Conservation (phyloP, 2,329 filamentous ascomycete genomes). For the Colletotrichum cuscutae region DNA sequence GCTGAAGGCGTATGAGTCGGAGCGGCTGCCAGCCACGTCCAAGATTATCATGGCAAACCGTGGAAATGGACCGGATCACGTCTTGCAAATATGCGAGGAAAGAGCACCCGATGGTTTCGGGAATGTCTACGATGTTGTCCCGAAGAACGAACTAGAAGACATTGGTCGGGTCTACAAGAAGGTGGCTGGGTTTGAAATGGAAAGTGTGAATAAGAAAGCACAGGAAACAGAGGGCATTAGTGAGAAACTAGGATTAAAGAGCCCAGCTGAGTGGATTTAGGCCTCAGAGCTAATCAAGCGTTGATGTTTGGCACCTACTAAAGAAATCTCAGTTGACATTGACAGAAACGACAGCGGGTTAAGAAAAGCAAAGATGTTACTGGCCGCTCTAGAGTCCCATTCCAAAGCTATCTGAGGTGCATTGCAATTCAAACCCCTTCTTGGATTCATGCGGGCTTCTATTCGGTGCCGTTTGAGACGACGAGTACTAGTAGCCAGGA, state of each 20-base stretch:
- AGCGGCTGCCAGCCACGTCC: conserved; percentile 18
- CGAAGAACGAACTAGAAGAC: conserved; percentile 10
- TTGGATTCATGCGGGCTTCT: too few relatives aligned
- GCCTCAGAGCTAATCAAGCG: neutral
- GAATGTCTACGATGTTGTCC: conserved; percentile 20
- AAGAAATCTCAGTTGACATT: neutral
- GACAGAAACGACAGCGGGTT: neutral
- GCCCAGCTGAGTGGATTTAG: conserved; percentile 8
- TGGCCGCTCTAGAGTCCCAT: too few relatives aligned
- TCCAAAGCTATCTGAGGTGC: too few relatives aligned
- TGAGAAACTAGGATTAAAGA: neutral
- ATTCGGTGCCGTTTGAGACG: too few relatives aligned
- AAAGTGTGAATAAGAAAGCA: conserved; percentile 14
- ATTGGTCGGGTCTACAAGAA: conserved; percentile 18
- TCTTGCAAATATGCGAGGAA: conserved; percentile 20
- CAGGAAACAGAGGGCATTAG: conserved; percentile 1
- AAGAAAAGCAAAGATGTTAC: too few relatives aligned
- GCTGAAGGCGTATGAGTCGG: conserved; percentile 14
- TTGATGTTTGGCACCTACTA: neutral
- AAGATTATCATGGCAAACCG: conserved; percentile 18
- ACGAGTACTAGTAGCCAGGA: too few relatives aligned
- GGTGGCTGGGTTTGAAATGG: conserved; percentile 26
- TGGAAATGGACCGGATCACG: conserved; percentile 19
- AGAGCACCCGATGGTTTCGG: conserved; percentile 12
- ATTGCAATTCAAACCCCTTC: too few relatives aligned